phyloP scores from a whole-genome alignment of 345 rosid species.

The Euphorbia lathyris region DNA sequence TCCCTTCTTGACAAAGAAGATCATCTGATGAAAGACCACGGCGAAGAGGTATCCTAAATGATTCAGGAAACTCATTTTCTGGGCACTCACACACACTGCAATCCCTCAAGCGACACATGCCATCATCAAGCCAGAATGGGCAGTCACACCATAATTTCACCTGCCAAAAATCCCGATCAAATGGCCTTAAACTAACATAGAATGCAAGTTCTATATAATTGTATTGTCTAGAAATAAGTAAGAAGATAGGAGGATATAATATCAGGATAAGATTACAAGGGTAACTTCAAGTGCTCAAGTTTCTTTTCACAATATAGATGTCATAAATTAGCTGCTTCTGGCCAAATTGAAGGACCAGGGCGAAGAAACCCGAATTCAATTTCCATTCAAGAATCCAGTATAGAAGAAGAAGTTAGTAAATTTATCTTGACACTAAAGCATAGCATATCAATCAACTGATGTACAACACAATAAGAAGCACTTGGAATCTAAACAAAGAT shows the following conservation, averaged over 20 bases:
- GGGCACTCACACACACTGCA: slow-evolving; percentile 98
- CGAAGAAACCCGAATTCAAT: background rate
- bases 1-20: slow-evolving; percentile 88
- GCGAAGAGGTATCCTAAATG: slow-evolving; percentile 50
- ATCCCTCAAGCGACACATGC: slow-evolving; percentile 90
- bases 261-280: background rate
- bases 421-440: background rate
- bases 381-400: background rate
- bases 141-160: slow-evolving; percentile 97
- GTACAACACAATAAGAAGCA: background rate
- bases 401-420: background rate
- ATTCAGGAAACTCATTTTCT: slow-evolving; percentile 82
- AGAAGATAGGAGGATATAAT: background rate
- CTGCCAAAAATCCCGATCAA: slow-evolving; percentile 30
- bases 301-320: background rate
- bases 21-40: slow-evolving; percentile 57
- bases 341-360: background rate
- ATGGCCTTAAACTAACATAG: slow-evolving; percentile 1
- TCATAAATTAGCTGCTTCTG: background rate
- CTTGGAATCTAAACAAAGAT: background rate
- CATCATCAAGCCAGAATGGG: slow-evolving; percentile 97
- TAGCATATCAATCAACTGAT: background rate
- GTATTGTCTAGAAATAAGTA: background rate
- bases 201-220: background rate
- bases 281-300: background rate